Percentiles rank a stretch among this genome's conserved stretches.
Evolutionary conservation across 768 basidiomycete species (phyloP).

Genomic region (Filobasidium wieringae): DNA sequence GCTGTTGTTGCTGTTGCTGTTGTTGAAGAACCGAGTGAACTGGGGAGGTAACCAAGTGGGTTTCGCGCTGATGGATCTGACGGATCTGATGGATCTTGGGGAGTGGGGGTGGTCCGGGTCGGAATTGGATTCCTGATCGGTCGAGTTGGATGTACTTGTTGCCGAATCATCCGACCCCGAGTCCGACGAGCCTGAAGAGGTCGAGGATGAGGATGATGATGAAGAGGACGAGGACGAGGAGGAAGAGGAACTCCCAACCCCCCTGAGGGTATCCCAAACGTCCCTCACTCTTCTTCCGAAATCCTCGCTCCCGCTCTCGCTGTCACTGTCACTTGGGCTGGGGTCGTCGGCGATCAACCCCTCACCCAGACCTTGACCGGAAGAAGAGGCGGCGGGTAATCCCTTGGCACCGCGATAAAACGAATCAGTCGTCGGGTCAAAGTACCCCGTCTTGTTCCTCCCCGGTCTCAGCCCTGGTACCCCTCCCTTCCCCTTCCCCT

Average conservation of each 20-base stretch:
- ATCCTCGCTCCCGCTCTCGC: too few relatives aligned
- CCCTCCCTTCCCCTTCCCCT: too few relatives aligned
- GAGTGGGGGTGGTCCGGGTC: conserved; percentile 18
- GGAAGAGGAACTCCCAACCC: conserved; percentile 12
- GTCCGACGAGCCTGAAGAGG: conserved; percentile 1
- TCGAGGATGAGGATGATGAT: conserved; percentile 10
- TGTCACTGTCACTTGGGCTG: too few relatives aligned
- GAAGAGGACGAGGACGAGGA: conserved; percentile 1
- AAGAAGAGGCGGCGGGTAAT: too few relatives aligned
- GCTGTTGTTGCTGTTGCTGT: background rate
- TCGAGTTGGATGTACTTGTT: conserved; percentile 7
- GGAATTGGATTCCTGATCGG: conserved; percentile 13
- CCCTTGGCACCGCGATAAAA: too few relatives aligned
- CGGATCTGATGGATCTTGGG: background rate
- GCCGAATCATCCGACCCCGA: background rate
- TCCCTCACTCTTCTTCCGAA: conserved; percentile 23
- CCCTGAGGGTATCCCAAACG: conserved; percentile 29
- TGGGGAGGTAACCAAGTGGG: background rate
- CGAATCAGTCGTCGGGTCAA: too few relatives aligned
- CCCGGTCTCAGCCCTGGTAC: too few relatives aligned
- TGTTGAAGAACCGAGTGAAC: background rate
- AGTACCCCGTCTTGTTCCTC: too few relatives aligned
- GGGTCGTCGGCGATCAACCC: too few relatives aligned
- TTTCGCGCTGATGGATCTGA: background rate
- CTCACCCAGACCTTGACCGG: too few relatives aligned